phyloP scores from a whole-genome alignment of 768 basidiomycete genomes.

The Pholiota molesta region DNA sequence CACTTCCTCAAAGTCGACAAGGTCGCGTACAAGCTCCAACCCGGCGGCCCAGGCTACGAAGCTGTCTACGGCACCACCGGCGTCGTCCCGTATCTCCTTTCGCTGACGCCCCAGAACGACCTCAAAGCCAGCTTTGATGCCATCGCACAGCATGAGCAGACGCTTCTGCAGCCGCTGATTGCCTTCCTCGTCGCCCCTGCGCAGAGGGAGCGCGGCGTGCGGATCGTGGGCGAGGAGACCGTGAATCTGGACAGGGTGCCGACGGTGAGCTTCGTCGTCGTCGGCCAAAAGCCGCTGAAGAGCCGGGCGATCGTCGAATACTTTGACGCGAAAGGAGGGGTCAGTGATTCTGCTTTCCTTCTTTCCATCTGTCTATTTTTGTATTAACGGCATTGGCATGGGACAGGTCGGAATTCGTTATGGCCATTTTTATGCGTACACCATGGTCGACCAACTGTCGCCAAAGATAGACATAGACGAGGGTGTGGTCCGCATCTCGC shows the following conservation, averaged over 20 bases:
- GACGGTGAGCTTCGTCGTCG: constrained; percentile 73
- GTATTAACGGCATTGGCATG: neutral
- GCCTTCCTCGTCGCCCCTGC: constrained; percentile 52
- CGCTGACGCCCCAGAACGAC: constrained; percentile 51
- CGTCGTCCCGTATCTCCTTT: constrained; percentile 64
- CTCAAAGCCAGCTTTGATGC: constrained; percentile 56
- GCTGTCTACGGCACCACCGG: constrained; percentile 62
- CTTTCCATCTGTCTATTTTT: constrained; percentile 1
- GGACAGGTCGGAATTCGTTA: constrained; percentile 76
- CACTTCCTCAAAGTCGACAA: constrained; percentile 62
- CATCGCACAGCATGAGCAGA: constrained; percentile 65
- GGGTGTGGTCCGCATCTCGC: constrained; percentile 72
- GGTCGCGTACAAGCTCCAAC: constrained; percentile 64
- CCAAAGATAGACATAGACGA: constrained; percentile 65
- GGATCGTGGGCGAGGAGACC: constrained; percentile 65
- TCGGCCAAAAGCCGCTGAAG: constrained; percentile 54
- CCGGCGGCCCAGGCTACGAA: constrained; percentile 79
- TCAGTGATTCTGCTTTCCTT: constrained; percentile 36
- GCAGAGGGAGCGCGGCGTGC: constrained; percentile 60
- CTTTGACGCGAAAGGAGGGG: constrained; percentile 67
- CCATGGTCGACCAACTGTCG: constrained; percentile 50
- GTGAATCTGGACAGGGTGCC: constrained; percentile 52
- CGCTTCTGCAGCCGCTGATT: constrained; percentile 55
- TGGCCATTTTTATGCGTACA: constrained; percentile 81
- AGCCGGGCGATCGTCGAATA: constrained; percentile 65